phyloP scores from a whole-genome alignment of 1,139 yeast species.

The Suhomyces terraborum region DNA sequence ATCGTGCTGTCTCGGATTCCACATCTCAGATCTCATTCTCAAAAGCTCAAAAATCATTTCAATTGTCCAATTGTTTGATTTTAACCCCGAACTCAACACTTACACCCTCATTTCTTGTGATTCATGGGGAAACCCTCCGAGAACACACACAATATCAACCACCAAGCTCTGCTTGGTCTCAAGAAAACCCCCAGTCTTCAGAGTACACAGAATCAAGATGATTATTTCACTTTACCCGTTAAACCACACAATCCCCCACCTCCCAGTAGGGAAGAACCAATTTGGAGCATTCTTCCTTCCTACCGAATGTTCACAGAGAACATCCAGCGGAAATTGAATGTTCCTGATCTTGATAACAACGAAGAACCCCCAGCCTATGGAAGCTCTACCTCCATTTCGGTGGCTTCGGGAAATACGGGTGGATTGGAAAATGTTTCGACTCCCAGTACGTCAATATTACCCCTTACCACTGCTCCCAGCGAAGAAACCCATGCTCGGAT shows the following conservation, averaged over 20 bases:
- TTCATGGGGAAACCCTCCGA: no score
- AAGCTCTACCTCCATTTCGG: constrained; percentile 2
- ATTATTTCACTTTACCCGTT: constrained; percentile 3
- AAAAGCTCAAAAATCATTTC: no score
- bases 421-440: constrained; percentile 1
- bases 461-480: background rate
- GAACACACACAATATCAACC: no score
- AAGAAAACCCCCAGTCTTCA: background rate
- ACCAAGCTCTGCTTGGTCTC: background rate
- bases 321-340: constrained; percentile 19
- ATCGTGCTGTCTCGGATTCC: no score
- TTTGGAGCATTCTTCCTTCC: constrained; percentile 36
- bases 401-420: constrained; percentile 1
- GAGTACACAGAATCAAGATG: constrained; percentile 1
- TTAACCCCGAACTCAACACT: no score
- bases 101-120: no score
- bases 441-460: constrained; percentile 4
- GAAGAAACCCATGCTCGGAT: background rate
- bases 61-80: no score
- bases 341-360: constrained; percentile 16
- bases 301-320: constrained; percentile 26
- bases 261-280: constrained; percentile 10
- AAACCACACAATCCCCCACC: background rate
- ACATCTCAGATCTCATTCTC: no score
- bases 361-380: constrained; percentile 15